Evolutionary conservation across 1,139 yeast genomes (phyloP), one percentile per base, ranked within the genome.

Genomic region (Pichia sp.): DNA sequence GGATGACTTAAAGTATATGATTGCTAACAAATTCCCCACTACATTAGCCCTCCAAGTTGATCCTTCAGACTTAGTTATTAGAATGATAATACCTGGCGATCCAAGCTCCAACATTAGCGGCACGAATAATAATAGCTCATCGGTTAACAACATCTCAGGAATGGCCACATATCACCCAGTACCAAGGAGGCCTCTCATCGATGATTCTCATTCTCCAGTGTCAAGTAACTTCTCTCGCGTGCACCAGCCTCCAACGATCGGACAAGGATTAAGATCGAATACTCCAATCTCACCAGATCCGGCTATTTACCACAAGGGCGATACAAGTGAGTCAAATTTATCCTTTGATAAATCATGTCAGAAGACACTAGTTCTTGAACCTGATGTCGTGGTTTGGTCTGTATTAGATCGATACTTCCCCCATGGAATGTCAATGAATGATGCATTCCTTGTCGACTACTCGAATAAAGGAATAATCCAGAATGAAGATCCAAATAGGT

Each of bases 1-100:
- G 5, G 94, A 85, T 53, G 94, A 85, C 53, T 63, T 85, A 49
- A 85, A 84, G 51, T 61, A 67, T 18, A 65, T 72, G 38, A 67
- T 83, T 1, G 55, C 76, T 34, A 63, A 60, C 38, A 80, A 79
- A 50, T 85, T 74, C 49, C 93, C 94, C 11, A 77, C 77, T 27
- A 66, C 86, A 0, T 60, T 84, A 36, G 91, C 78, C 0, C 59
- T 69, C 32, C 53, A 58, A 14, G 71, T 65, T 41, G 94, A 85
- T 52, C 84, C 91, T 0, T 79, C 93, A 0, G 94, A 85, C 46
- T 53, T 77, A 22, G 42, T 63, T 1, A 56, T 75, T 13, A 74
- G 59, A 34, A 45, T 71, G 46, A 72, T 48, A 14, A 5, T 52
- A 12, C 45, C 48, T 4, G 15, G 18, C 8, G 42, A 39, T 22